phyloP scores from a whole-genome alignment of 306 rosid genomes.

The Boehmeria nivea region DNA sequence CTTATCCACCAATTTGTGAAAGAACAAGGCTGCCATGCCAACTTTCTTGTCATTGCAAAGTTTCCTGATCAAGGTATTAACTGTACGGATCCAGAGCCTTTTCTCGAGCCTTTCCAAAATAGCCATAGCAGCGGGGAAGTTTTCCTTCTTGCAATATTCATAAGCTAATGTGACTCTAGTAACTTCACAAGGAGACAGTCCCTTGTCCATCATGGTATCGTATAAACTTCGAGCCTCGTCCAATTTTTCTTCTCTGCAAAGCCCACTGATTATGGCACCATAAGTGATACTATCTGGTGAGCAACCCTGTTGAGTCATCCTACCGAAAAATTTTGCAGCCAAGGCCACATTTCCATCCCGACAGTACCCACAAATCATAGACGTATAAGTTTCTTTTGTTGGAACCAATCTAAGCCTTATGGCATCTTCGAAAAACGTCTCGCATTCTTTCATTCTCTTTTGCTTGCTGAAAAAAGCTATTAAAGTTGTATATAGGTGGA shows the following conservation, averaged over 20 bases:
- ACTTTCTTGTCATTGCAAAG: slow-evolving; percentile 74
- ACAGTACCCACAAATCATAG: slow-evolving; percentile 88
- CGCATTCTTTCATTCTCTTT: slow-evolving; percentile 55
- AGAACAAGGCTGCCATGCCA: slow-evolving; percentile 79
- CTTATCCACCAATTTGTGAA: slow-evolving; percentile 60
- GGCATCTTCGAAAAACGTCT: slow-evolving; percentile 54
- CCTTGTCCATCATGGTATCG: slow-evolving; percentile 64
- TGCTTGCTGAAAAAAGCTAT: slow-evolving; percentile 70
- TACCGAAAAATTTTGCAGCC: slow-evolving; percentile 56
- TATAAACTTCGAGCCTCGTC: slow-evolving; percentile 60
- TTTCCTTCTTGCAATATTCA: slow-evolving; percentile 68
- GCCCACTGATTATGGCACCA: slow-evolving; percentile 81
- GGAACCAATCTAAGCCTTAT: slow-evolving; percentile 56
- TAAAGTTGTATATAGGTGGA: slow-evolving; percentile 66
- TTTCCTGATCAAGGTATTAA: slow-evolving; percentile 66
- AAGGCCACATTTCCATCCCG: slow-evolving; percentile 44
- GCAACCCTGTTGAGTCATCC: slow-evolving; percentile 71
- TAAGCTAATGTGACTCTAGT: slow-evolving; percentile 71
- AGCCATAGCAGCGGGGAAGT: slow-evolving; percentile 57
- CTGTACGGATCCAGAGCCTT: slow-evolving; percentile 68
- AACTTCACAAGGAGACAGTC: slow-evolving; percentile 81
- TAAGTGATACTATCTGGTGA: slow-evolving; percentile 58
- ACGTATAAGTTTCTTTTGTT: slow-evolving; percentile 69
- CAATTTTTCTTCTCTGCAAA: slow-evolving; percentile 65
- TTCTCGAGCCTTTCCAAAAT: slow-evolving; percentile 62